A percentile compares a stretch with the other conserved stretches of the same genome.
Evolutionary conservation across 2,329 filamentous ascomycete species (phyloP).

Genomic region (Diplodia sapinea): DNA sequence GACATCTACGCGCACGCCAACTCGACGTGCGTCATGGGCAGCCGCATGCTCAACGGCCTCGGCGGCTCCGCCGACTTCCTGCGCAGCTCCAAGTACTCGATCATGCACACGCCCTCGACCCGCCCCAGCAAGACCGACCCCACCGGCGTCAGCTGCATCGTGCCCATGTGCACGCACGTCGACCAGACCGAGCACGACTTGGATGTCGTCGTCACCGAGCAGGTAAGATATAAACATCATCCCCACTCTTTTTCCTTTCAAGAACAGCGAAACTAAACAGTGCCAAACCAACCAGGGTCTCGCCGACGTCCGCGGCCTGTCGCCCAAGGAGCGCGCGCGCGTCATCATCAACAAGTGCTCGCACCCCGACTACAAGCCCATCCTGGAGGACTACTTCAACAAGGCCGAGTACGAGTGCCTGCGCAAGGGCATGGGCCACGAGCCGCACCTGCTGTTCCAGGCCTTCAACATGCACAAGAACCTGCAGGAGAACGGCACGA

Average conservation of each 20-base stretch:
- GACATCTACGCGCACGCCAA: slow-evolving; percentile 96
- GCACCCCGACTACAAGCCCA: slow-evolving; percentile 83
- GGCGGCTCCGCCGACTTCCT: slow-evolving; percentile 84
- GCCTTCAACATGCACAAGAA: slow-evolving; percentile 89
- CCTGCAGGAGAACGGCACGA: slow-evolving; percentile 80
- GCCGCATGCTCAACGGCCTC: slow-evolving; percentile 84
- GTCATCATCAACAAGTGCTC: slow-evolving; percentile 88
- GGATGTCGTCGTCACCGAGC: slow-evolving; percentile 81
- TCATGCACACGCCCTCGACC: slow-evolving; percentile 90
- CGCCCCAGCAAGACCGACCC: slow-evolving; percentile 83
- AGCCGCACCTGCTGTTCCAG: slow-evolving; percentile 87
- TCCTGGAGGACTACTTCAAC: slow-evolving; percentile 81
- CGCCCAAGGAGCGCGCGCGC: slow-evolving; percentile 77
- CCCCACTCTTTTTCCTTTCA: not conserved
- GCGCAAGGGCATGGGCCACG: slow-evolving; percentile 85
- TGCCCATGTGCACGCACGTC: slow-evolving; percentile 92
- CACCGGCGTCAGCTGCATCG: slow-evolving; percentile 81
- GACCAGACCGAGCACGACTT: slow-evolving; percentile 94
- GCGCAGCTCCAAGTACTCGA: slow-evolving; percentile 78
- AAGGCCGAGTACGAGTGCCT: slow-evolving; percentile 86
- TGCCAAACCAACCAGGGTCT: slow-evolving; percentile 62
- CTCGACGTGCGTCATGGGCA: slow-evolving; percentile 86
- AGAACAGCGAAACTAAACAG: slow-evolving; percentile 43
- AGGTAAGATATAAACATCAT: slow-evolving; percentile 42
- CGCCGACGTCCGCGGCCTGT: slow-evolving; percentile 82